Evolutionary conservation across 306 rosid genomes (phyloP), one percentile per base, ranked within the genome.

Genomic region (Lablab purpureus): DNA sequence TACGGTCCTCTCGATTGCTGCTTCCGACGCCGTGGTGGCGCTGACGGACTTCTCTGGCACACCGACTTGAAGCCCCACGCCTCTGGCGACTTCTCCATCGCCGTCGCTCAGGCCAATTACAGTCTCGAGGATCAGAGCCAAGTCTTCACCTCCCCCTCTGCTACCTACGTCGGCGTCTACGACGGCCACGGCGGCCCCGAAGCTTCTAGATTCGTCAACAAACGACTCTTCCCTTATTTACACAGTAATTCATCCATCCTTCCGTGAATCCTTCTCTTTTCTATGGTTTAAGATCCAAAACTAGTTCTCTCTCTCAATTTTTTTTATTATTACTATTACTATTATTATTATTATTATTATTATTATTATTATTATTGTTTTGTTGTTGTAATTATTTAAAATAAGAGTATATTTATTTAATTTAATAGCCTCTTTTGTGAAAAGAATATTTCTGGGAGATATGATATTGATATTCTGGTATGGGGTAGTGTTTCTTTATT

Each of bases 141-240:
- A 85, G 96, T 95, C 19, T 91, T 89, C 12, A 87, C 97, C 41
- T 91, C 98, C 1, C 93, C 99, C 7, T 87, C 90, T 7, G 96
- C 94, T 50, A 91, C 97, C 15, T 95, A 86, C 55, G 84, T 95
- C 54, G 99, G 99, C 17, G 97, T 95, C 21, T 95, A 87, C 25
- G 99, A 95, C 70, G 99, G 99, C 59, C 99, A 95, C 37, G 99
- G 99, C 40, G 99, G 99, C 0, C 97, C 98, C 1, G 93, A 95
- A 85, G 99, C 99, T 85, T 91, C 99, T 59, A 79, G 96, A 82
- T 95, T 95, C 78, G 91, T 93, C 73, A 93, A 93, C 78, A 88
- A 81, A 22, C 95, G 85, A 66, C 88, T 95, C 17, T 89, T 95
- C 74, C 89, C 96, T 36, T 86, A 75, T 79, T 78, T 95, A 45